A percentile compares a stretch with the other conserved stretches of the same genome.
Conservation (phyloP, 2,329 filamentous ascomycete genomes). For the Penicillium decumbens region DNA sequence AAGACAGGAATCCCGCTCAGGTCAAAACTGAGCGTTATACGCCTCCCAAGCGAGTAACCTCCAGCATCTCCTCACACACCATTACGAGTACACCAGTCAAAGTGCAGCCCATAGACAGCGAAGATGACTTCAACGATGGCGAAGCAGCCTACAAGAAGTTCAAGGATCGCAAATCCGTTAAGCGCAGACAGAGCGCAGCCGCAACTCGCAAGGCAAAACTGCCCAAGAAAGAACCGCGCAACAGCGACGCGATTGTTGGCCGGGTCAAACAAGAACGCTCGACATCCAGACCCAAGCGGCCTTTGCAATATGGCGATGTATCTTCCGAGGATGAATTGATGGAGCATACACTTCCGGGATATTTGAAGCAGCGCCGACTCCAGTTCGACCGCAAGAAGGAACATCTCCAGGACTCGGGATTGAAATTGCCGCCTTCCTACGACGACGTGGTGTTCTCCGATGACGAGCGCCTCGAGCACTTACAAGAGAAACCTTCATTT, state of each 20-base stretch:
- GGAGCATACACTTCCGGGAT: constrained; percentile 63
- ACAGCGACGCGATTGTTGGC: constrained; percentile 34
- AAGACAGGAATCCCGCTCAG: constrained; percentile 1
- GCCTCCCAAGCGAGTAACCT: constrained; percentile 4
- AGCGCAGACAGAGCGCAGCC: constrained; percentile 50
- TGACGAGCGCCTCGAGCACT: constrained; percentile 56
- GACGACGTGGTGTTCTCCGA: constrained; percentile 72
- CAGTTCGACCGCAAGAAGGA: constrained; percentile 62
- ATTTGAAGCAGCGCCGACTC: constrained; percentile 64
- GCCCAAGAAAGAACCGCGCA: constrained; percentile 38
- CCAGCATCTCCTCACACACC: constrained; percentile 6
- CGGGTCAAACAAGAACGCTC: constrained; percentile 30
- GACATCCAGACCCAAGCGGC: constrained; percentile 23
- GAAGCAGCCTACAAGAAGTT: constrained; percentile 56
- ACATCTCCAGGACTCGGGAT: constrained; percentile 59
- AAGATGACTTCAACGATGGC: constrained; percentile 37
- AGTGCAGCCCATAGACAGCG: constrained; percentile 24
- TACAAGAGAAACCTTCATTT: constrained; percentile 69
- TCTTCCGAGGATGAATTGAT: constrained; percentile 54
- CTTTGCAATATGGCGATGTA: constrained; percentile 41
- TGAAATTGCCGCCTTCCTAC: constrained; percentile 74
- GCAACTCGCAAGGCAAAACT: constrained; percentile 46
- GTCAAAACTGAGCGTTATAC: neutral
- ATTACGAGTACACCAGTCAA: constrained; percentile 18
- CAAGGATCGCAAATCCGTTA: constrained; percentile 55